Conservation (phyloP, 1,284 basidiomycete species). For the Ustilago trichophora region DNA sequence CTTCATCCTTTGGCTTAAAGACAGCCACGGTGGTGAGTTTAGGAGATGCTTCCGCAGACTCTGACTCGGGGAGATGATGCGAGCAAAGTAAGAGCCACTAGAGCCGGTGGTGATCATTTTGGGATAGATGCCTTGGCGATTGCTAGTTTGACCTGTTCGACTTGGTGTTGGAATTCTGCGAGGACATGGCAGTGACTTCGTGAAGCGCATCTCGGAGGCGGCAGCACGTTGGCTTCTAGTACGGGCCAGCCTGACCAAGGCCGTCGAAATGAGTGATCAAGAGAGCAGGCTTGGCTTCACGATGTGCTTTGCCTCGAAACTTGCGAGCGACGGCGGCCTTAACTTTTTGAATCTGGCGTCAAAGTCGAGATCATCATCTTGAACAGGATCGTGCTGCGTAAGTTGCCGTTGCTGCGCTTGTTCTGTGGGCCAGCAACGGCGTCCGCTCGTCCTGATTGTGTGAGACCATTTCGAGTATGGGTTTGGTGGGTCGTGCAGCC, state of each 20-base stretch:
- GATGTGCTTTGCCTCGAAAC: slow-evolving; percentile 27
- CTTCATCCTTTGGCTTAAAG: slow-evolving; percentile 66
- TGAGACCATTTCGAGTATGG: slow-evolving; percentile 2
- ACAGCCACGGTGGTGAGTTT: slow-evolving; percentile 48
- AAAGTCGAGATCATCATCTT: slow-evolving; percentile 45
- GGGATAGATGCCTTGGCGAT: slow-evolving; percentile 56
- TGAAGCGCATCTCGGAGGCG: background rate
- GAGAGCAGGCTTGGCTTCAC: slow-evolving; percentile 17
- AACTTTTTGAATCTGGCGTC: slow-evolving; percentile 52
- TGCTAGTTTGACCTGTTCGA: slow-evolving; percentile 51
- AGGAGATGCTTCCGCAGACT: background rate
- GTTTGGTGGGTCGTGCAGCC: background rate
- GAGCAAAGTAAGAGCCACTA: slow-evolving; percentile 63
- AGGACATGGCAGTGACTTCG: slow-evolving; percentile 36
- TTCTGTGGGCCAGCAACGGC: slow-evolving; percentile 19
- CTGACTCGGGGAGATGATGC: slow-evolving; percentile 6
- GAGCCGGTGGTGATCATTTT: slow-evolving; percentile 64
- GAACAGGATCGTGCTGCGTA: background rate
- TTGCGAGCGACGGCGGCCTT: slow-evolving; percentile 47
- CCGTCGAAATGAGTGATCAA: slow-evolving; percentile 40
- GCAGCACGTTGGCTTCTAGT: slow-evolving; percentile 5
- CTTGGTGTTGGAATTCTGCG: slow-evolving; percentile 34
- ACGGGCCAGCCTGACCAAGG: slow-evolving; percentile 16
- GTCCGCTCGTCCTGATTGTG: slow-evolving; percentile 19
- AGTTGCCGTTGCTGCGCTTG: slow-evolving; percentile 1